Evolutionary conservation across 2,329 filamentous ascomycete genomes (phyloP).

Genomic region (Trichoderma koningiopsis): DNA sequence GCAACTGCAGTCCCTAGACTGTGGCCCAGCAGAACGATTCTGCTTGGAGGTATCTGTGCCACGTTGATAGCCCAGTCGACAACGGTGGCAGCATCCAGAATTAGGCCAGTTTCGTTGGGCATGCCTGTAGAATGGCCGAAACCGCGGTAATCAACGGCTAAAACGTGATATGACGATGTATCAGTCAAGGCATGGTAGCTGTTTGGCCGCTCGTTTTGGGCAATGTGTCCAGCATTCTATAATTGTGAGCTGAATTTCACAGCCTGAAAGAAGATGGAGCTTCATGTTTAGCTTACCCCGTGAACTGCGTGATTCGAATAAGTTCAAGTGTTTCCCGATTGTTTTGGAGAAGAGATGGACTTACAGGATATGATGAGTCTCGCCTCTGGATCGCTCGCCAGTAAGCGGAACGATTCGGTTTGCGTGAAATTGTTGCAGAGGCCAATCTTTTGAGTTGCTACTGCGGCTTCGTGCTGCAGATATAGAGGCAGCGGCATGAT

Average conservation of each 20-base stretch:
- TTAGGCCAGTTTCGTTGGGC: constrained; percentile 79
- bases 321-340: background rate
- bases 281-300: constrained; percentile 51
- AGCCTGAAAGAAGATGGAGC: background rate
- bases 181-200: constrained; percentile 78
- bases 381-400: constrained; percentile 64
- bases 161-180: constrained; percentile 73
- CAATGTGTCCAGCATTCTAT: constrained; percentile 83
- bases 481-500: constrained; percentile 80
- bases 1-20: constrained; percentile 86
- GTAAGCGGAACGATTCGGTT: constrained; percentile 61
- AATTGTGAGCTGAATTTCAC: constrained; percentile 38
- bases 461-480: constrained; percentile 65
- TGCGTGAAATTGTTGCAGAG: constrained; percentile 56
- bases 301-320: constrained; percentile 51
- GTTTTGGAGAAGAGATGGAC: constrained; percentile 31
- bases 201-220: constrained; percentile 73
- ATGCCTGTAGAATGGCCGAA: constrained; percentile 80
- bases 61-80: constrained; percentile 71
- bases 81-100: constrained; percentile 73
- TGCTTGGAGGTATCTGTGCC: constrained; percentile 65
- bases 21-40: constrained; percentile 82
- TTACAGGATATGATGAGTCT: constrained; percentile 66
- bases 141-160: constrained; percentile 90
- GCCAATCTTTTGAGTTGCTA: constrained; percentile 56